Percentiles rank a stretch among this genome's conserved stretches.
phyloP scores from a whole-genome alignment of 495 filamentous ascomycete genomes.

The Astrocystis sublimbata region DNA sequence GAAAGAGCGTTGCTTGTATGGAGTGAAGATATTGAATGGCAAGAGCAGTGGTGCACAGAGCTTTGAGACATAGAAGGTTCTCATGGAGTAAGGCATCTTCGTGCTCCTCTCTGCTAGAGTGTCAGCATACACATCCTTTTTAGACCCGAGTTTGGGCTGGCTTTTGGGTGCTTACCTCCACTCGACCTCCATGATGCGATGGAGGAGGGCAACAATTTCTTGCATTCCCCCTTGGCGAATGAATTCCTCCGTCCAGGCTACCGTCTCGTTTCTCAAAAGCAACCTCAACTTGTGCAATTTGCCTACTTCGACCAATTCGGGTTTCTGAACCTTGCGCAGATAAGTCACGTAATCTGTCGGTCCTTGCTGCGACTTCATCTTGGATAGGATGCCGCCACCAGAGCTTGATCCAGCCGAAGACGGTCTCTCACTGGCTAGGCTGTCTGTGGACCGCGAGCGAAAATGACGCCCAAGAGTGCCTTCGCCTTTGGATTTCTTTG shows the following conservation, averaged over 20 bases:
- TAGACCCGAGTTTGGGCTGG: background rate
- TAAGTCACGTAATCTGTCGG: conserved; percentile 84
- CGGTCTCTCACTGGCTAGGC: conserved; percentile 45
- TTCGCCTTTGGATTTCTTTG: conserved; percentile 58
- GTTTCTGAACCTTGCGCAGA: conserved; percentile 72
- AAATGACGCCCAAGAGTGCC: conserved; percentile 52
- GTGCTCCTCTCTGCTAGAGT: conserved; percentile 77
- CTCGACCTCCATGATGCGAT: conserved; percentile 90
- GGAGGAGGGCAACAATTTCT: conserved; percentile 81
- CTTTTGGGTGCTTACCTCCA: conserved; percentile 73
- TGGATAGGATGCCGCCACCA: conserved; percentile 45
- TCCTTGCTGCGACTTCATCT: conserved; percentile 55
- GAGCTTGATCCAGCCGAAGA: conserved; percentile 43
- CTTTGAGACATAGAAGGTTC: conserved; percentile 89
- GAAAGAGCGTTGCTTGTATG: conserved; percentile 80
- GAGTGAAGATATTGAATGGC: conserved; percentile 78
- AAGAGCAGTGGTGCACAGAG: conserved; percentile 84
- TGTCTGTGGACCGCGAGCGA: conserved; percentile 54
- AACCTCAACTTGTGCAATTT: conserved; percentile 90
- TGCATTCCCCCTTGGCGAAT: conserved; percentile 87
- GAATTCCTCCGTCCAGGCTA: conserved; percentile 92
- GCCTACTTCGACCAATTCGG: conserved; percentile 84
- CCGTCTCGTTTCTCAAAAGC: conserved; percentile 88
- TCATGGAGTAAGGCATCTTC: conserved; percentile 93
- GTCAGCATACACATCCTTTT: conserved; percentile 26